Evolutionary conservation across 2,329 filamentous ascomycete species (phyloP), one percentile per base, ranked within the genome.

Genomic region (Fusarium lateritium): DNA sequence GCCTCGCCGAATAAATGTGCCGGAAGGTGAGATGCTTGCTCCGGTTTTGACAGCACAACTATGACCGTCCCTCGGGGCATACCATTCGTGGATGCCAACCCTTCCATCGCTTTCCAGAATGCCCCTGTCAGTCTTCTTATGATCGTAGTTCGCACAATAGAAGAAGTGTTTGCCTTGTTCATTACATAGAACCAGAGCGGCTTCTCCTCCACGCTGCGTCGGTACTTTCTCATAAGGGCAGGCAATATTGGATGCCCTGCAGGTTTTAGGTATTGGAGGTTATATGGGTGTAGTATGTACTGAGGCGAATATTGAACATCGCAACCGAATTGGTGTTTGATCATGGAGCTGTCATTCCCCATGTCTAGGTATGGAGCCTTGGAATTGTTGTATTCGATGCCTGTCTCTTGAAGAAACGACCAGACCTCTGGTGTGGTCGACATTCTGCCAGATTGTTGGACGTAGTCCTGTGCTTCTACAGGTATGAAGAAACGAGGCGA

Each of bases 161-260:
- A 59, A 11, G 64, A 60, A 10, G 50, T 47, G 11, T 52, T 62
- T 4, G 58, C 56, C 13, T 49, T 33, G 19, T 28, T 28, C 21
- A 74, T 71, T 3, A 72, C 62, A 40, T 77, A 69, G 10, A 79
- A 56, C 79, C 79, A 81, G 17, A 81, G 66, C 31, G 78, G 75
- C 39, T 76, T 61, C 22, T 76, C 64, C 11, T 51, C 51, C 5
- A 68, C 21, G 57, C 73, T 78, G 3, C 57, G 62, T n/a, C 69
- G 72, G 57, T 78, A 79, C 24, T 72, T 67, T 33, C 56, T 49
- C 49, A 75, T 73, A n/a, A 75, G 62, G 31, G 64, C 44, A 3
- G 74, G 65, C 6, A 67, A 59, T 22, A 80, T 60, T 1, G 80
- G 75, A 49, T 82, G 77, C 7, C 76, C 78, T 11, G 72, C 71